Percentiles rank a stretch among this genome's conserved stretches.
Conservation (phyloP, 2,329 filamentous ascomycete species). For the Arachnopeziza araneosa region DNA sequence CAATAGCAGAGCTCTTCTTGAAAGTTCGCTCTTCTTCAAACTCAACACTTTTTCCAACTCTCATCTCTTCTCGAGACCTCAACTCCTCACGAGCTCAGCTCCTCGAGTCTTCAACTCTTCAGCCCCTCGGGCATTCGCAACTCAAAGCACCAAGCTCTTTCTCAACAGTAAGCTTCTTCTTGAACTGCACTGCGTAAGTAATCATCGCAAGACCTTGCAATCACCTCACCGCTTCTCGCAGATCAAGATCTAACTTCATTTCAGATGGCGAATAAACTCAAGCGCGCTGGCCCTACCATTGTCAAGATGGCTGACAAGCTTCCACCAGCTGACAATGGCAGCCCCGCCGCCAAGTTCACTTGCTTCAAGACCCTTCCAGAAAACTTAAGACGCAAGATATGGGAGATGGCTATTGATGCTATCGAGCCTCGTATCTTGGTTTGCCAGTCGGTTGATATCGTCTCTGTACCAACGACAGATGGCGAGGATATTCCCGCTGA, state of each 20-base stretch:
- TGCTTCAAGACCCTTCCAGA: neutral
- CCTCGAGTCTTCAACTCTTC: too few species aligned
- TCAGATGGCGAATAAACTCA: neutral
- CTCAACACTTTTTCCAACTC: too few species aligned
- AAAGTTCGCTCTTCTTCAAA: too few species aligned
- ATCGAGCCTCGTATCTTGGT: neutral
- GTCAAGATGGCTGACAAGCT: neutral
- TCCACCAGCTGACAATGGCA: neutral
- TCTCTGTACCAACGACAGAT: neutral
- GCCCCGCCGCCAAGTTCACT: neutral
- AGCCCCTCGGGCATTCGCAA: too few species aligned
- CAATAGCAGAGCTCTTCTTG: neutral
- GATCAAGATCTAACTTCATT: too few species aligned
- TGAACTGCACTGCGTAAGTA: too few species aligned
- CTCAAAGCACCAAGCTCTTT: too few species aligned
- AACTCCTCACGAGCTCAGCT: too few species aligned
- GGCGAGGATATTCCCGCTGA: neutral
- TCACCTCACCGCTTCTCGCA: too few species aligned
- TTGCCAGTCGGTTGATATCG: neutral
- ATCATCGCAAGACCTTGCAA: too few species aligned
- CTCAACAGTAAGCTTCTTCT: too few species aligned
- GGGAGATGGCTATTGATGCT: neutral
- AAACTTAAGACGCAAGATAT: neutral
- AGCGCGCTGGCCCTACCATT: neutral
- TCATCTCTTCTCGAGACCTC: too few species aligned